These are phyloP conservation scores for Apiospora arundinis DNA, from an alignment of 2,329 filamentous ascomycete species.

Conservation along the genomic window DNA sequence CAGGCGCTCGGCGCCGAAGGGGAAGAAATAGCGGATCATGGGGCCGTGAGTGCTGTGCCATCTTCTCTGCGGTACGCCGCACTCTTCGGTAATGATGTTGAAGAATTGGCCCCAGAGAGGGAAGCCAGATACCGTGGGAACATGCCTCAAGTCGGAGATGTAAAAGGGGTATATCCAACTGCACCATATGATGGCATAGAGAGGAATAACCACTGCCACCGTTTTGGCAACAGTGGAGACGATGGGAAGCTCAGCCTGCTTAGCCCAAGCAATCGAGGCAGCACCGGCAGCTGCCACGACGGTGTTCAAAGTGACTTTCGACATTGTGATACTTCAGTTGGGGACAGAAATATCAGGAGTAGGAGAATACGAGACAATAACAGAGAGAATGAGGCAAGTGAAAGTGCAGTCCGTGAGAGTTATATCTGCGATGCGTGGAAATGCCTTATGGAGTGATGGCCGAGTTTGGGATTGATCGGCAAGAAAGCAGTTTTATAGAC, in stretches of 20 bases:
- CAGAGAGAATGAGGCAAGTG: conserved; percentile 20
- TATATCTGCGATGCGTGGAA: not conserved
- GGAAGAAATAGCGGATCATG: conserved; percentile 54
- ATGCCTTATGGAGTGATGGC: not conserved
- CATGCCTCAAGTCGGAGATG: conserved; percentile 48
- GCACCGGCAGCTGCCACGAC: conserved; percentile 35
- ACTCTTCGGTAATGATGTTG: conserved; percentile 48
- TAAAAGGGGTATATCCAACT: conserved; percentile 49
- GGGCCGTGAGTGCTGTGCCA: conserved; percentile 50
- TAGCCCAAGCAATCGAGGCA: conserved; percentile 34
- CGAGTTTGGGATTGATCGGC: conserved; percentile 1
- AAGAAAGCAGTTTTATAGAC: conserved; percentile 3
- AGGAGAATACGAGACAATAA: conserved; percentile 20
- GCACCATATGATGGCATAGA: conserved; percentile 43
- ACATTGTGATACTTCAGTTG: conserved; percentile 25
- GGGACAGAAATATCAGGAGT: conserved; percentile 3
- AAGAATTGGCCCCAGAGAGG: conserved; percentile 52
- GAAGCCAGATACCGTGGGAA: conserved; percentile 49
- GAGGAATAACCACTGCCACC: conserved; percentile 31
- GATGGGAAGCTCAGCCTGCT: conserved; percentile 33
- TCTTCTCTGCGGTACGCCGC: conserved; percentile 47
- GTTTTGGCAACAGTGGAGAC: conserved; percentile 28
- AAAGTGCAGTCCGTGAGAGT: conserved; percentile 26
- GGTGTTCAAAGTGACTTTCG: conserved; percentile 33
- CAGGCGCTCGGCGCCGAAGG: conserved; percentile 50